A percentile compares a stretch with the other conserved stretches of the same genome.
phyloP scores from a whole-genome alignment of 1,284 basidiomycete species.

The Gomphus sp. region DNA sequence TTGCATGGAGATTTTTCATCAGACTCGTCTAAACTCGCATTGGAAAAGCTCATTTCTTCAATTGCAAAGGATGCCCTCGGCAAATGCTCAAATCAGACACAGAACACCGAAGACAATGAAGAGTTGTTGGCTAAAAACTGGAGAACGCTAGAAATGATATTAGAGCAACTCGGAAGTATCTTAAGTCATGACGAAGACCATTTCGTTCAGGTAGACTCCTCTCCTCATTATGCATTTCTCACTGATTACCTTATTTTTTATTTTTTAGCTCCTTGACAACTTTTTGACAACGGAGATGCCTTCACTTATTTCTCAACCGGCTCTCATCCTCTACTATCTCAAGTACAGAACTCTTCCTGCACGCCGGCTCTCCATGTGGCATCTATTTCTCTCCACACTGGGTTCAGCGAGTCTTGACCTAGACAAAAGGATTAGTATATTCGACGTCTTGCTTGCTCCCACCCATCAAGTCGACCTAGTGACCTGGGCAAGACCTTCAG shows the following conservation, averaged over 20 bases:
- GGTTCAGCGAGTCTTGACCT: not conserved
- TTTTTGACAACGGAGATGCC: slow-evolving; percentile 22
- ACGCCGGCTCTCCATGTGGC: not conserved
- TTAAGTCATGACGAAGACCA: slow-evolving; percentile 29
- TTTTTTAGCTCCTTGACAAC: slow-evolving; percentile 35
- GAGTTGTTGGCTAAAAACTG: not conserved
- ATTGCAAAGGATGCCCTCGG: not conserved
- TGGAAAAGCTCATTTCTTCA: not conserved
- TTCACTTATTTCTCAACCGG: slow-evolving; percentile 16
- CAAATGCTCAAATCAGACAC: not conserved
- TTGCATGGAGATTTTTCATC: not conserved
- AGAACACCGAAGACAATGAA: not conserved
- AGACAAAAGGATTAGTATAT: not conserved
- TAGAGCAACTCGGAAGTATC: slow-evolving; percentile 31
- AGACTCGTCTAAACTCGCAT: not conserved
- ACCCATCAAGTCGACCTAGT: not conserved
- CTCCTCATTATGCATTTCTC: not conserved
- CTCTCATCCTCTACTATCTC: slow-evolving; percentile 42
- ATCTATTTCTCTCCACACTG: slow-evolving; percentile 1
- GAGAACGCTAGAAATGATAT: slow-evolving; percentile 13
- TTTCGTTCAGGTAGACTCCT: slow-evolving; percentile 29
- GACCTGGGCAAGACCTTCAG: not conserved
- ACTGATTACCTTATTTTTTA: not conserved
- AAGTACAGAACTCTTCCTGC: not conserved
- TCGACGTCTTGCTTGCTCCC: not conserved